A percentile compares a stretch with the other conserved stretches of the same genome.
These are phyloP conservation scores for Infundibulicybe gibba DNA, from an alignment of 768 basidiomycete species.

Conservation along the genomic window DNA sequence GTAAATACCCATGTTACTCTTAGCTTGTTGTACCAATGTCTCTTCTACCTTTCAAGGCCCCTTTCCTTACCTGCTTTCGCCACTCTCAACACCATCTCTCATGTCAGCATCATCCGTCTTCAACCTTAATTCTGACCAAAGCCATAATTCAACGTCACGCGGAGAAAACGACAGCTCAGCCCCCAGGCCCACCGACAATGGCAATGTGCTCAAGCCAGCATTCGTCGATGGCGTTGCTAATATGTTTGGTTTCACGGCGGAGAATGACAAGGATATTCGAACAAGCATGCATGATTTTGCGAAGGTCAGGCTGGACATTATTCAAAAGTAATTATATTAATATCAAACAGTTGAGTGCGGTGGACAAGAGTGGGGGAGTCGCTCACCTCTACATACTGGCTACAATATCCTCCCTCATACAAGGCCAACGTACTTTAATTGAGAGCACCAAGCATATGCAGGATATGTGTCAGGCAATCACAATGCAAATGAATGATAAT, in stretches of 20 bases:
- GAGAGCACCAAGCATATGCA: no score
- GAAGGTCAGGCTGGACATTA: no score
- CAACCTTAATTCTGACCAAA: background rate
- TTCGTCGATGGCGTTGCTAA: background rate
- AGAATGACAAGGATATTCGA: background rate
- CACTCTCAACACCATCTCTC: no score
- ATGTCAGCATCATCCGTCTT: no score
- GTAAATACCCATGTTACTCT: no score
- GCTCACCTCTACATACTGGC: no score
- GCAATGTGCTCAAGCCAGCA: background rate
- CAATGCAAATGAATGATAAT: slow-evolving; percentile 2
- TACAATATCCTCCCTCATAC: background rate
- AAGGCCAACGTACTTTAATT: background rate
- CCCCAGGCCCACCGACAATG: no score
- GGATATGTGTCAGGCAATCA: background rate
- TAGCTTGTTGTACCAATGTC: no score
- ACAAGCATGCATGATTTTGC: background rate
- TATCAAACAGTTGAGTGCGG: background rate
- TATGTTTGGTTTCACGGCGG: background rate
- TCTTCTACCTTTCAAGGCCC: no score
- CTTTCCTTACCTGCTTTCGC: no score
- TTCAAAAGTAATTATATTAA: background rate
- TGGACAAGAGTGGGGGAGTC: no score
- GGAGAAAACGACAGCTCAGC: no score
- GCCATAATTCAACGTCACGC: background rate